Percentiles rank a stretch among this genome's conserved stretches.
phyloP scores from a whole-genome alignment of 768 basidiomycete species.

The Polyporus arcularius region DNA sequence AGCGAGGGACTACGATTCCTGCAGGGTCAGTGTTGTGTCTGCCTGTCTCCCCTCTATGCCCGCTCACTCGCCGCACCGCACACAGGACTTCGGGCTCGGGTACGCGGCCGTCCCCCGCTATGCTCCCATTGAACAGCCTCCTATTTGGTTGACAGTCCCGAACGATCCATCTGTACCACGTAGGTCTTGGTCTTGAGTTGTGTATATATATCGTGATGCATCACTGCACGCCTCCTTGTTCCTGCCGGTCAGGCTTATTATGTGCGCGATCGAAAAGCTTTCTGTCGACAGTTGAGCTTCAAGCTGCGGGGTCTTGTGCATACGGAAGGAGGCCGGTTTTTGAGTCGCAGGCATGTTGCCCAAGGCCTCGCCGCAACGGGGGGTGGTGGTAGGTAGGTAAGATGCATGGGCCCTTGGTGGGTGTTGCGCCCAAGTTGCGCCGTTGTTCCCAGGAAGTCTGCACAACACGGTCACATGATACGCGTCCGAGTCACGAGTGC shows the following conservation, averaged over 20 bases:
- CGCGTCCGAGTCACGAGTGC: neutral
- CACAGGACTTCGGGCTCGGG: neutral
- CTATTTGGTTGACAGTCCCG: neutral
- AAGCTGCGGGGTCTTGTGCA: no score
- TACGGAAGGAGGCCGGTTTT: no score
- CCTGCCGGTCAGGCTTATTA: no score
- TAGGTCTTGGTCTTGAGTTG: no score
- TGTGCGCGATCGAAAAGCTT: no score
- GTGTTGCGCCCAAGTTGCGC: neutral
- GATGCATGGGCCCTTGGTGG: no score
- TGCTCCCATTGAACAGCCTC: conserved; percentile 9
- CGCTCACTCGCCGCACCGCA: neutral
- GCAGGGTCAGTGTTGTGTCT: conserved; percentile 6
- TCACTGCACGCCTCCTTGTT: no score
- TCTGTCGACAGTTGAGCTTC: no score
- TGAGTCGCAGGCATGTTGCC: no score
- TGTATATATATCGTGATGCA: no score
- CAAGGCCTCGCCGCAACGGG: no score
- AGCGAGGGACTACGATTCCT: conserved; percentile 8
- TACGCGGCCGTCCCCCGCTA: conserved; percentile 11
- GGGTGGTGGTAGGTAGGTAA: neutral
- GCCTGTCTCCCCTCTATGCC: neutral
- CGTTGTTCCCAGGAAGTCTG: neutral
- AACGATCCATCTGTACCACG: no score
- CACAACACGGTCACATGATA: neutral